These are phyloP conservation scores for Hansenula lynferdii DNA, from an alignment of 1,139 yeast genomes.

Conservation along the genomic window DNA sequence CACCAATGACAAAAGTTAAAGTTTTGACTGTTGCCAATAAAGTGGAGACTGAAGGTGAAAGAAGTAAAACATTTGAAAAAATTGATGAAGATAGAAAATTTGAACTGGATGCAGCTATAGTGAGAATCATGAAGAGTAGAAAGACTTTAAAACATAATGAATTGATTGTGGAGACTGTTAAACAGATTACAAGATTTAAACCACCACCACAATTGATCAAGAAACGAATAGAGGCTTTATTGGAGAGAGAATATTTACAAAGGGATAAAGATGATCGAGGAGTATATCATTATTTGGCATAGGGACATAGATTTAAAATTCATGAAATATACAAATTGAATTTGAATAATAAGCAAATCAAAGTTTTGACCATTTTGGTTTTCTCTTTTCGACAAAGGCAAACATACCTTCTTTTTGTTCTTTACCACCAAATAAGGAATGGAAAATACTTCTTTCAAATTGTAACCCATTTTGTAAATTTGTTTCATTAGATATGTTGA, in stretches of 20 bases:
- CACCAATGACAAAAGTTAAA: slow-evolving; percentile 69
- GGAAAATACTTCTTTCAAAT: slow-evolving; percentile 40
- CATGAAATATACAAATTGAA: too few relatives aligned
- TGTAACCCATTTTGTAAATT: slow-evolving; percentile 34
- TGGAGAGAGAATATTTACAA: slow-evolving; percentile 79
- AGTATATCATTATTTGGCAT: slow-evolving; percentile 71
- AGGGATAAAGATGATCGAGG: slow-evolving; percentile 62
- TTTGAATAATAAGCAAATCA: too few relatives aligned
- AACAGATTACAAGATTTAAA: slow-evolving; percentile 62
- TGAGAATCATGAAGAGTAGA: slow-evolving; percentile 79
- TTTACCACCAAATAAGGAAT: slow-evolving; percentile 36
- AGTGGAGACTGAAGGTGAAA: slow-evolving; percentile 34
- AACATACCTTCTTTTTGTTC: slow-evolving; percentile 49
- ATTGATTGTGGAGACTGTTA: slow-evolving; percentile 60
- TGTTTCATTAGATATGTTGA: slow-evolving; percentile 35
- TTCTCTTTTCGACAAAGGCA: slow-evolving; percentile 44
- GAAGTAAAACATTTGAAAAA: slow-evolving; percentile 26
- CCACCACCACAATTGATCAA: slow-evolving; percentile 69
- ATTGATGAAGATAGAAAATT: slow-evolving; percentile 44
- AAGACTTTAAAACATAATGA: slow-evolving; percentile 59
- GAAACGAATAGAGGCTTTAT: slow-evolving; percentile 70
- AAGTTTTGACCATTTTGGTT: slow-evolving; percentile 28
- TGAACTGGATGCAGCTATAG: slow-evolving; percentile 85
- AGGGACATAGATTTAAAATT: too few relatives aligned
- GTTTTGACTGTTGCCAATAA: slow-evolving; percentile 62